Evolutionary conservation across 768 basidiomycete genomes (phyloP), one percentile per base, ranked within the genome.

Genomic region (Calocera viscosa): DNA sequence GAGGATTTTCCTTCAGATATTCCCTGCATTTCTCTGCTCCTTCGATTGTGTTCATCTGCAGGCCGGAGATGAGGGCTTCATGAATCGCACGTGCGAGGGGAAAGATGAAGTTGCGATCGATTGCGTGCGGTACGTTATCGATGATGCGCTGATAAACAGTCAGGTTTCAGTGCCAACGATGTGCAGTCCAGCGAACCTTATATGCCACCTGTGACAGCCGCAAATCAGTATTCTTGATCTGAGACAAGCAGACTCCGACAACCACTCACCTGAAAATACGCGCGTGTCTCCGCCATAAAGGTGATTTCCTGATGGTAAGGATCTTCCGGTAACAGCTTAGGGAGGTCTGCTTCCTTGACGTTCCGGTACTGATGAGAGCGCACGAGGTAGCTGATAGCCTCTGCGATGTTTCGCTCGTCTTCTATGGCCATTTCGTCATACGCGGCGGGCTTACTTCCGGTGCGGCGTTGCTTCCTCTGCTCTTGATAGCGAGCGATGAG

Each of bases 251-350:
- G 7, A 47, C 19, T 7, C 19, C 16, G 7, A 8, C 3, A 3
- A 19, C 24, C 43, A 7, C 43, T 47, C 8, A 65, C 88, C 79
- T 89, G 86, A 73, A 89, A 89, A 69, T 89, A 89, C 0, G 85
- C 87, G 2, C 86, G 78, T 1, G 88, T 86, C 66, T 84, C 81
- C 0, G 86, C 86, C 86, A 90, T 89, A 70, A 89, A 86, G 2
- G 74, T 70, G 19, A 89, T 47, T 5, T 19, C 43, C 43, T 47
- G 43, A 17, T 11, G 10, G 12, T 34, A 64, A 17, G 75, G 75
- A 67, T 87, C 85, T 0, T 77, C 67, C 0, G 82, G 80, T 1
- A 85, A 76, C 0, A 88, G 70, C 70, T 79, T 84, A 0, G 79
- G 69, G 0, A 88, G 69, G 65, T 85, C 82, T 1, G 74, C 74